Evolutionary conservation across 371 early-diverging fungal genomes (phyloP).

Genomic region (Mortierella sp.): DNA sequence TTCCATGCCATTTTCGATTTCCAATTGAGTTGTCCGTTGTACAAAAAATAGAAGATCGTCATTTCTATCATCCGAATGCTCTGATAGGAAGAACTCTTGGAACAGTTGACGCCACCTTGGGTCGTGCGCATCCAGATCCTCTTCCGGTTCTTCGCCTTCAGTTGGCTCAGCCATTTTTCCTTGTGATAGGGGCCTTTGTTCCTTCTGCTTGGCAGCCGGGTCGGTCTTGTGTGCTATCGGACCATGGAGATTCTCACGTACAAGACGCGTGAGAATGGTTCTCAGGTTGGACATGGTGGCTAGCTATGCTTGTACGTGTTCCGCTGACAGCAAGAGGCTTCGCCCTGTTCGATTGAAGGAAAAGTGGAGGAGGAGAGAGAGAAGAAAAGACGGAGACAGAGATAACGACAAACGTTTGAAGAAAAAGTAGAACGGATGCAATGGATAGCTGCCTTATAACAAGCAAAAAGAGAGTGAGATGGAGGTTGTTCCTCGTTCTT

Average conservation of each 20-base stretch:
- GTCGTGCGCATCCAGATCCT: slow-evolving; percentile 45
- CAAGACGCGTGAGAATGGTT: slow-evolving; percentile 38
- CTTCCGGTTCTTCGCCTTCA: slow-evolving; percentile 12
- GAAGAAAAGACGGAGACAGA: neutral
- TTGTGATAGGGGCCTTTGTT: neutral
- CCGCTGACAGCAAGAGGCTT: neutral
- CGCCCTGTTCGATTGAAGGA: neutral
- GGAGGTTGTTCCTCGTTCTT: no score
- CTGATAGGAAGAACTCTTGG: slow-evolving; percentile 69
- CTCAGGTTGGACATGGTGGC: slow-evolving; percentile 35
- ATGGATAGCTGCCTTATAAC: no score
- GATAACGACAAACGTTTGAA: no score
- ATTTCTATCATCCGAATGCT: slow-evolving; percentile 64
- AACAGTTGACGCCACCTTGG: slow-evolving; percentile 69
- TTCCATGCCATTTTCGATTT: slow-evolving; percentile 59
- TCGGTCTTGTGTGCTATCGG: slow-evolving; percentile 28
- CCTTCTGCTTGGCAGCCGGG: slow-evolving; percentile 8
- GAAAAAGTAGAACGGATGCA: no score
- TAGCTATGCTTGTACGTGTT: neutral
- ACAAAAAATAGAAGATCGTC: slow-evolving; percentile 86
- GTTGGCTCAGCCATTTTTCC: neutral
- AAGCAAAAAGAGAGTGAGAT: no score
- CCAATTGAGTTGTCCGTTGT: slow-evolving; percentile 47
- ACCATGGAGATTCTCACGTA: slow-evolving; percentile 43
- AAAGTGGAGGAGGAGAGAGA: no score